Percentiles rank a stretch among this genome's conserved stretches.
phyloP scores from a whole-genome alignment of 768 basidiomycete genomes.

The Phylloporus scabripes region DNA sequence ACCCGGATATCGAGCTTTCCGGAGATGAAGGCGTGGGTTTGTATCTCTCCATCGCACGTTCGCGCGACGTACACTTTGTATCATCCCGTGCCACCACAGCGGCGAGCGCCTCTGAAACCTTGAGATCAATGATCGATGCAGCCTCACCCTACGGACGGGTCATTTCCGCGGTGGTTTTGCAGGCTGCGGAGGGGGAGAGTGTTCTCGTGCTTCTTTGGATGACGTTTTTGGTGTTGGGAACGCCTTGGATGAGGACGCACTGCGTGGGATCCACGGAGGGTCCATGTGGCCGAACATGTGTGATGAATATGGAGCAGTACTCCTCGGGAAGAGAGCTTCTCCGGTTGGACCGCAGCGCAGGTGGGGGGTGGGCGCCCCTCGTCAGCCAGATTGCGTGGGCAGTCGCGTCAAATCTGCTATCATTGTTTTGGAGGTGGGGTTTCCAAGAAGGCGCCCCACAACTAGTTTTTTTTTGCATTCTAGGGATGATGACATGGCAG shows the following conservation, averaged over 20 bases:
- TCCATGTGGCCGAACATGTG: constrained; percentile 4
- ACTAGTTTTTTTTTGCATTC: constrained; percentile 1
- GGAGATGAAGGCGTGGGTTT: constrained; percentile 24
- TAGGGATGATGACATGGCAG: constrained; percentile 1
- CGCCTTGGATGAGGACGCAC: constrained; percentile 1
- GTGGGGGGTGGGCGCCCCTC: neutral
- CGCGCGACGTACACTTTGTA: constrained; percentile 13
- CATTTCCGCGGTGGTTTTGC: constrained; percentile 23
- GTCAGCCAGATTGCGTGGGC: constrained; percentile 4
- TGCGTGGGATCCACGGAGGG: constrained; percentile 5
- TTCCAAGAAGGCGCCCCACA: neutral
- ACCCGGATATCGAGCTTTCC: constrained; percentile 21
- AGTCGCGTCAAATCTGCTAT: constrained; percentile 1
- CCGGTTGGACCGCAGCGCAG: neutral
- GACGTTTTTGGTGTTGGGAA: constrained; percentile 8
- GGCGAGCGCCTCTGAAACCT: constrained; percentile 6
- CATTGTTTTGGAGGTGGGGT: neutral
- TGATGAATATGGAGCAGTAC: neutral
- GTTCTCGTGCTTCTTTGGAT: constrained; percentile 9
- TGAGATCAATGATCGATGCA: constrained; percentile 21
- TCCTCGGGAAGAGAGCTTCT: constrained; percentile 1
- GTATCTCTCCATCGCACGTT: constrained; percentile 25
- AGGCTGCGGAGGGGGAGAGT: neutral
- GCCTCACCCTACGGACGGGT: constrained; percentile 2
- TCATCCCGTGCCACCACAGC: constrained; percentile 8